These are phyloP conservation scores for Apiospora sp. DNA, from an alignment of 2,329 filamentous ascomycete genomes.

Conservation along the genomic window DNA sequence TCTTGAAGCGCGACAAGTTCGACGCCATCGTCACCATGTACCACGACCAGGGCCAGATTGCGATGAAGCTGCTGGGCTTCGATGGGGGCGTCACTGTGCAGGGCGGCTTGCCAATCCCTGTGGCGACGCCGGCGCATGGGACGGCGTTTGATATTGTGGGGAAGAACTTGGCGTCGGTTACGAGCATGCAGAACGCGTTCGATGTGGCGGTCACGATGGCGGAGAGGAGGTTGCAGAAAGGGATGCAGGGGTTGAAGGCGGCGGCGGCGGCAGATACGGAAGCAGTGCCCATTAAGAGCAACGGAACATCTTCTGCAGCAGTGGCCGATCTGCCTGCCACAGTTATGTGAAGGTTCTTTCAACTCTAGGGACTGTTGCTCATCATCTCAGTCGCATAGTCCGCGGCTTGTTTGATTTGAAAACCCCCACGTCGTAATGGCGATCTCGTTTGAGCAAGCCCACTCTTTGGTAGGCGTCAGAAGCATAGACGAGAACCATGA, in stretches of 20 bases:
- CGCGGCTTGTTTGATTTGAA: too few relatives aligned
- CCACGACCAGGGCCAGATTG: constrained; percentile 47
- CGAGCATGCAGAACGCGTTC: constrained; percentile 44
- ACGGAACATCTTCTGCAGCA: background rate
- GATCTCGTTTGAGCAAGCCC: too few relatives aligned
- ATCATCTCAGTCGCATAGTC: too few relatives aligned
- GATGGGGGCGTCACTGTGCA: constrained; percentile 46
- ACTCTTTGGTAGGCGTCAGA: too few relatives aligned
- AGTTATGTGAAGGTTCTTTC: too few relatives aligned
- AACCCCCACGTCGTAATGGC: too few relatives aligned
- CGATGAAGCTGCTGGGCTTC: constrained; percentile 45
- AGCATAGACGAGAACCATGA: too few relatives aligned
- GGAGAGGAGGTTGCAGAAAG: constrained; percentile 31
- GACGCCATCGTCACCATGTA: constrained; percentile 48
- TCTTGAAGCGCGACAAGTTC: constrained; percentile 41
- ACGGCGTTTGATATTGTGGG: constrained; percentile 44
- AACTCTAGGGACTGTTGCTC: too few relatives aligned
- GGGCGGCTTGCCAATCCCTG: constrained; percentile 42
- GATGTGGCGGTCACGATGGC: constrained; percentile 42
- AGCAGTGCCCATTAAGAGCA: background rate
- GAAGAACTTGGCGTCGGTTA: constrained; percentile 39
- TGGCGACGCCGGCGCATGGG: constrained; percentile 43
- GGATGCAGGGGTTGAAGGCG: background rate
- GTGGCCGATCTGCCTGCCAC: background rate
- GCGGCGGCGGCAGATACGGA: background rate